These are phyloP conservation scores for Chlorencoelia australis DNA, from an alignment of 2,329 filamentous ascomycete genomes.

Conservation along the genomic window DNA sequence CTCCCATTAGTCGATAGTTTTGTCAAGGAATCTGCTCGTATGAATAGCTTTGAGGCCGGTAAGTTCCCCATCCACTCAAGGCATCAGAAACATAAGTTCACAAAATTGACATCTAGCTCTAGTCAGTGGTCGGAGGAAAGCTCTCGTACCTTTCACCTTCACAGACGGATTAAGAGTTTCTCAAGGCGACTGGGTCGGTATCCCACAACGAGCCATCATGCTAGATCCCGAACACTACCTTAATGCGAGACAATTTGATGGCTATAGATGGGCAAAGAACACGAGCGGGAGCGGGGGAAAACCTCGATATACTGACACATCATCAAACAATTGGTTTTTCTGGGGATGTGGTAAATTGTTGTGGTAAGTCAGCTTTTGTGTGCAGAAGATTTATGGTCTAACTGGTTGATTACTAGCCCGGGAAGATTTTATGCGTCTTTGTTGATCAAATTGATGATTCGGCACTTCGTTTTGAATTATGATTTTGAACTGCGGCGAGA, in stretches of 20 bases:
- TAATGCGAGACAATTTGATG: not conserved
- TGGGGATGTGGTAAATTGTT: no score
- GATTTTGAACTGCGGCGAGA: no score
- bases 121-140: not conserved
- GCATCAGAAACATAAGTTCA: not conserved
- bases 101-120: not conserved
- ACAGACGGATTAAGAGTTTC: not conserved
- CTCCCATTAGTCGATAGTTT: not conserved
- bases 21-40: not conserved
- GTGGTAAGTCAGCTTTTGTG: no score
- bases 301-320: no score
- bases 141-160: not conserved
- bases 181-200: not conserved
- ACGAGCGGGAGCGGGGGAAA: no score
- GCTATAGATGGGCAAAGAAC: no score
- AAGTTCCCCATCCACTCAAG: not conserved
- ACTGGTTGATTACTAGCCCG: not conserved
- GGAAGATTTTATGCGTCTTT: slow-evolving; percentile 3
- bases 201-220: not conserved
- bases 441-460: slow-evolving; percentile 1
- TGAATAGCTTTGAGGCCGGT: not conserved
- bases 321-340: no score
- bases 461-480: not conserved
- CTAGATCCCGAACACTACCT: not conserved
- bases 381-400: no score